Percentiles rank a stretch among this genome's conserved stretches.
These are phyloP conservation scores for Fraxinus dipetala DNA, from an alignment of 305 asterid genomes.

Conservation along the genomic window DNA sequence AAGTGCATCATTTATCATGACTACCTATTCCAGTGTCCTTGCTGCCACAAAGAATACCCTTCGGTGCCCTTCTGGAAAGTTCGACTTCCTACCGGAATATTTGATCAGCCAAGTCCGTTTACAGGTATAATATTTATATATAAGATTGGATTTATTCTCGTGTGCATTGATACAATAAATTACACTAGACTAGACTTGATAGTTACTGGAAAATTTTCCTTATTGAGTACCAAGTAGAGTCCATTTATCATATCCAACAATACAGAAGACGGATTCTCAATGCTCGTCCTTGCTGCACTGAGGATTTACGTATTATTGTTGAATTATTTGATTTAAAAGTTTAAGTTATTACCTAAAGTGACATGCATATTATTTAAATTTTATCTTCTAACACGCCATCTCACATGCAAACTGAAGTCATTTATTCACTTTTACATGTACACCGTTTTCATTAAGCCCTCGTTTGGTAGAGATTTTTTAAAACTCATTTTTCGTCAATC, in stretches of 20 bases:
- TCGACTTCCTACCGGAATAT: conserved; percentile 3
- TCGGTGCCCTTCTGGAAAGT: conserved; percentile 36
- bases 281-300: background rate
- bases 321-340: background rate
- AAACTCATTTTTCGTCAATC: background rate
- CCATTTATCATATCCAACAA: background rate
- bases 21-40: conserved; percentile 40
- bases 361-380: too few species aligned
- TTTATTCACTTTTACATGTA: background rate
- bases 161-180: too few species aligned
- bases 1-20: conserved; percentile 36
- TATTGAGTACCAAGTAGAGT: background rate
- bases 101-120: conserved; percentile 31
- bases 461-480: background rate
- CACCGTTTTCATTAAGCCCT: background rate
- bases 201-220: too few species aligned
- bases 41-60: conserved; percentile 13
- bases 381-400: background rate
- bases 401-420: background rate
- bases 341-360: background rate
- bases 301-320: too few species aligned
- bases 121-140: conserved; percentile 37
- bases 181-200: too few species aligned
- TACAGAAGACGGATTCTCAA: background rate
- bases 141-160: background rate